Evolutionary conservation across 345 rosid genomes (phyloP), one percentile per base, ranked within the genome.

Genomic region (Theobroma cacao): DNA sequence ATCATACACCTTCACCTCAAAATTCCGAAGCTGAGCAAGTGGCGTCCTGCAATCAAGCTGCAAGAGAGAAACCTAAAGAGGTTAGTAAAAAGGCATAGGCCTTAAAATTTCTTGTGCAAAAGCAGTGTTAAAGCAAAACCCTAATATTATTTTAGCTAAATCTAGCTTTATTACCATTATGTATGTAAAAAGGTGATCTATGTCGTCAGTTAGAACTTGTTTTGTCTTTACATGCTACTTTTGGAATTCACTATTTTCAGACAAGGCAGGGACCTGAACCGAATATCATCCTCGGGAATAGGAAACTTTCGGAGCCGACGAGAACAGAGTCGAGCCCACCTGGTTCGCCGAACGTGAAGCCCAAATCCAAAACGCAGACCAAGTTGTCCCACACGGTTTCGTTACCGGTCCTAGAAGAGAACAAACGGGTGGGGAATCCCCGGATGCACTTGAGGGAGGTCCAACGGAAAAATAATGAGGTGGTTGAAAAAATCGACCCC

Each of bases 401-500:
- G 14, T 33, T 72, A 22, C 77, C 72, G 15, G 38, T 28, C 14
- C 77, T 48, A 12, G 33, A 38, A 1, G 33, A n/a, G 3, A 34
- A 38, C 5, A 61, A 77, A 47, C 30, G 68, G 26, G 77, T 13
- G 4, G 58, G 5, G 28, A 41, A 75, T 58, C 65, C 45, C 2
- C n/a, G 48, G 11, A 40, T 60, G 7, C 45, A 41, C 34, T 24
- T 9, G 0, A 71, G 48, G 50, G 78, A 28, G 3, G 1, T 14
- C 2, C 34, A 48, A 3, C 18, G 9, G 52, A 62, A 34, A 20
- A 45, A 41, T 0, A 31, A 15, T 60, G 75, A 10, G 17, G 34
- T 7, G 4, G 84, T 17, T 14, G 34, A 75, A 26, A 79, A 66
- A 31, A 55, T 77, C 6, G 92, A 84, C 75, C 87, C 92, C 40